Percentiles rank a stretch among this genome's conserved stretches.
Conservation (phyloP, 2,329 filamentous ascomycete genomes). For the Colletotrichum salicis region DNA sequence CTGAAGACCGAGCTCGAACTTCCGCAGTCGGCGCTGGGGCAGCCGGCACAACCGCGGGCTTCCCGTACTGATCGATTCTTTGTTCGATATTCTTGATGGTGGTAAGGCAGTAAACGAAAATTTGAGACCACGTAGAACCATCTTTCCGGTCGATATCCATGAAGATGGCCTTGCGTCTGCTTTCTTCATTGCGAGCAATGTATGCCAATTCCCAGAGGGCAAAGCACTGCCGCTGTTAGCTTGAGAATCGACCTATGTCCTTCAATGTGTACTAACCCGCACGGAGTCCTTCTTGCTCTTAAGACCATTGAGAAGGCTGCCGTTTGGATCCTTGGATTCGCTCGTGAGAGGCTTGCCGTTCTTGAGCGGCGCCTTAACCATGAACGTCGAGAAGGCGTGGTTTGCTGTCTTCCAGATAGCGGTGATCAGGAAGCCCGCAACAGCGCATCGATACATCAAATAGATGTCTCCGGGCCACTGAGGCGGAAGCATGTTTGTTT, state of each 20-base stretch:
- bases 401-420: conserved; percentile 83
- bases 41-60: conserved; percentile 50
- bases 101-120: conserved; percentile 75
- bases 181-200: conserved; percentile 79
- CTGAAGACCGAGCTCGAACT: conserved; percentile 48
- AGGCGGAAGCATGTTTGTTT: conserved; percentile 71
- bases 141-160: conserved; percentile 86
- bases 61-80: conserved; percentile 73
- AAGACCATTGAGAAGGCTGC: conserved; percentile 84
- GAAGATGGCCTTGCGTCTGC: conserved; percentile 84
- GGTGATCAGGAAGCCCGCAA: conserved; percentile 74
- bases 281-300: conserved; percentile 84
- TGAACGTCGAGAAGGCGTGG: conserved; percentile 80
- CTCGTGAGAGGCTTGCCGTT: conserved; percentile 84
- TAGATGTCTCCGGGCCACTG: conserved; percentile 67
- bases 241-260: not conserved
- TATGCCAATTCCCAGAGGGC: conserved; percentile 91
- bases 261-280: conserved; percentile 61
- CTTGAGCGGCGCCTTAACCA: conserved; percentile 84
- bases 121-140: conserved; percentile 83
- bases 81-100: conserved; percentile 74
- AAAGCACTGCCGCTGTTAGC: conserved; percentile 57
- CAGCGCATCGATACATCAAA: conserved; percentile 65
- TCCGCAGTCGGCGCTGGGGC: conserved; percentile 45
- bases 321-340: conserved; percentile 91